Evolutionary conservation across 495 filamentous ascomycete species (phyloP), one percentile per base, ranked within the genome.

Genomic region (Daldinia loculata): DNA sequence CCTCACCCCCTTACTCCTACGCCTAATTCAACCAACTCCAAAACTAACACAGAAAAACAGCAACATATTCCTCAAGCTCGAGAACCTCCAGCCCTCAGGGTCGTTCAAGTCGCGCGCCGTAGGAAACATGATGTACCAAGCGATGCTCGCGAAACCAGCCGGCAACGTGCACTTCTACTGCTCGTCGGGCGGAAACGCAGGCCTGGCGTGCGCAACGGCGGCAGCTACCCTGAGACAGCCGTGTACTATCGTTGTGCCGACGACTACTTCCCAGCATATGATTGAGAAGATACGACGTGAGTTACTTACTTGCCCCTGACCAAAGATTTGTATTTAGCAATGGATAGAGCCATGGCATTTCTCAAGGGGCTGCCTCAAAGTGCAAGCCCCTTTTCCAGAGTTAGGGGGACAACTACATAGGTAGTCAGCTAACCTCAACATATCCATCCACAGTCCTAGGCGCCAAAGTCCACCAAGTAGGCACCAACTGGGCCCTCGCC

Each of bases 61-160:
- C 76, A 85, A 88, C 66, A 88, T 98, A 81, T 94, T 91, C 80
- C 89, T 99, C 73, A 99, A 99, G 77, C 89, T 98, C 62, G 95
- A 99, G 66, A 92, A 92, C 79, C 88, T 95, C 74, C 95, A 99
- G 74, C 95, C 95, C 4, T 91, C 92, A 4, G 94, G 93, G 51
- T 96, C 93, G 9, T 99, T 98, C 89, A 99, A 98, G 80, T 97
- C 94, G 32, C 90, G 93, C 75, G 95, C 92, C 17, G 89, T 98
- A 68, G 95, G 94, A 69, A 88, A 92, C 79, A 86, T 94, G 75
- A 89, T 95, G 80, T 86, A 90, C 50, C 83, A 81, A 14, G 80
- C 87, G 65, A 83, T 90, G 65, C 50, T 57, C 7, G 43, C 64
- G 3, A 69, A 69, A 11, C 27, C 48, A 27, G 75, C 76, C 56